Evolutionary conservation across 2,329 filamentous ascomycete genomes (phyloP), one percentile per base, ranked within the genome.

Genomic region (Colletotrichum truncatum): DNA sequence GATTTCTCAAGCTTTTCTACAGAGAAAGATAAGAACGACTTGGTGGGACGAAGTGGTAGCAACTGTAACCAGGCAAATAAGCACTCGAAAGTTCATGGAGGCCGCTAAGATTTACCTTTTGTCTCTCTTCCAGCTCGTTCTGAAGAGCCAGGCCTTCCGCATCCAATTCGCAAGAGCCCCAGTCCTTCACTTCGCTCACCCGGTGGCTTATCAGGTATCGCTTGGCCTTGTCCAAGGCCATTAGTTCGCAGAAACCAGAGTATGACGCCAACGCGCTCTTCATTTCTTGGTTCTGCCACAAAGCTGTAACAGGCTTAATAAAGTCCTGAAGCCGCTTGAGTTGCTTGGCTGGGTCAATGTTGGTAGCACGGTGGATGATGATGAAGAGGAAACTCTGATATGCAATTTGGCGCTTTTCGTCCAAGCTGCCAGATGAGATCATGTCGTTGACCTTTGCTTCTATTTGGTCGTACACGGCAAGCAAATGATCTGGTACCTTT

Each of bases 371-470:
- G 77, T 98, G 95, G 71, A 96, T 91, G 67, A 99, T 96, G 64
- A 97, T 96, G 75, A 99, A 97, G 1, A 98, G 84, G 68, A 98
- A 95, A 9, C 94, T 95, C 70, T 90, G 92, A 72, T 97, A 94
- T 2, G 94, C 93, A 73, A 96, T 90, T 62, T 93, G 89, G 30
- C 94, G 88, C 73, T 94, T 93, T 72, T 95, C 91, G 72, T 98
- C 95, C 28, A 92, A 80, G 57, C 87, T 85, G 28, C 91, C 88
- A 49, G 92, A 88, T 67, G 89, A 84, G 74, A 92, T 86, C 82
- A 97, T 89, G 75, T 95, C 91, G 65, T 91, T 91, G 65, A 98
- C 90, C 73, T 93, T 93, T 36, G 85, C 85, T 75, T 97, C 93
- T 26, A 99, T 87, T 70, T 96, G 89, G 63, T 95, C 91, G 75